phyloP scores from a whole-genome alignment of 768 basidiomycete genomes.

The Dictyophora rubrovolvata region DNA sequence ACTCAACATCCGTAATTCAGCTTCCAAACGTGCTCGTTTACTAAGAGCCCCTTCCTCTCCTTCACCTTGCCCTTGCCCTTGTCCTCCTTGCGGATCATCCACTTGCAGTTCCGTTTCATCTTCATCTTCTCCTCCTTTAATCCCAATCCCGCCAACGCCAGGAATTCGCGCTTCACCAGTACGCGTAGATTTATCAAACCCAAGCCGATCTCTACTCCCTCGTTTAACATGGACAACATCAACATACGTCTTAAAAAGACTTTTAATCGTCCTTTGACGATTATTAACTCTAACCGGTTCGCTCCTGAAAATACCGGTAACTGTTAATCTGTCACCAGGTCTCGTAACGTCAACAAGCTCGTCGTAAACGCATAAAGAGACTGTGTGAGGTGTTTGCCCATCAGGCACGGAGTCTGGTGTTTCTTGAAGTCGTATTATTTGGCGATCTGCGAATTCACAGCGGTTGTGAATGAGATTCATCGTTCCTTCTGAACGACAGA shows the following conservation, averaged over 20 bases:
- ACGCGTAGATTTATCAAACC: slow-evolving; percentile 71
- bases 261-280: slow-evolving; percentile 82
- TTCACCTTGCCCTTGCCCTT: slow-evolving; percentile 23
- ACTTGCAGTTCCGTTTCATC: slow-evolving; percentile 36
- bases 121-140: slow-evolving; percentile 53
- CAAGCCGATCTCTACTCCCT: slow-evolving; percentile 43
- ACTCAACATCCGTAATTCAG: slow-evolving; percentile 64
- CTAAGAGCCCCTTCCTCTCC: slow-evolving; percentile 29
- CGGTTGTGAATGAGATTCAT: slow-evolving; percentile 97
- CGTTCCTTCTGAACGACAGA: slow-evolving; percentile 78
- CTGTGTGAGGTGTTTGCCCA: slow-evolving; percentile 96
- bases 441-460: slow-evolving; percentile 91
- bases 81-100: slow-evolving; percentile 1
- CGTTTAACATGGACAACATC: slow-evolving; percentile 88
- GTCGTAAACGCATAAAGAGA: slow-evolving; percentile 95
- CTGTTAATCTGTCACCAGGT: slow-evolving; percentile 85
- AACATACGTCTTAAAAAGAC: slow-evolving; percentile 94
- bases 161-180: slow-evolving; percentile 58
- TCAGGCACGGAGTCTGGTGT: slow-evolving; percentile 97
- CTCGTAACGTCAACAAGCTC: slow-evolving; percentile 95
- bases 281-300: slow-evolving; percentile 94
- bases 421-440: slow-evolving; percentile 92
- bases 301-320: slow-evolving; percentile 92
- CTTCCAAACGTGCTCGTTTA: slow-evolving; percentile 61
- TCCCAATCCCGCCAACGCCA: slow-evolving; percentile 60